A percentile compares a stretch with the other conserved stretches of the same genome.
phyloP scores from a whole-genome alignment of 768 basidiomycete species.

The Pleurotus djamor region DNA sequence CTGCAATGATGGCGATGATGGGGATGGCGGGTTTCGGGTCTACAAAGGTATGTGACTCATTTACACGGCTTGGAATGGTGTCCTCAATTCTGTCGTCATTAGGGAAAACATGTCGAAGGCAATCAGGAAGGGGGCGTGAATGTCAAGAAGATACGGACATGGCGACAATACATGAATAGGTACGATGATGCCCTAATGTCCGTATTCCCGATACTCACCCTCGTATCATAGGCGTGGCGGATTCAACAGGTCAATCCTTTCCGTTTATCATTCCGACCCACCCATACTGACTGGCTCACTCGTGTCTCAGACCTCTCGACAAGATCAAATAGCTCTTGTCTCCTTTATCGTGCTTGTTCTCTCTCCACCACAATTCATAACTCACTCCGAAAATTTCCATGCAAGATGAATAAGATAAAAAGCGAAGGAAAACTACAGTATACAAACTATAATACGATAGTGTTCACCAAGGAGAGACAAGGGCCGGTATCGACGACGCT shows the following conservation, averaged over 20 bases:
- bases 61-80: neutral
- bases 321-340: constrained; percentile 74
- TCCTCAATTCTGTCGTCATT: constrained; percentile 2
- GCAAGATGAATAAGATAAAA: constrained; percentile 11
- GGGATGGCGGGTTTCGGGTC: constrained; percentile 85
- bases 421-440: constrained; percentile 8
- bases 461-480: constrained; percentile 9
- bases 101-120: constrained; percentile 81
- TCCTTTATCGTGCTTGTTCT: neutral
- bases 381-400: neutral
- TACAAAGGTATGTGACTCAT: constrained; percentile 65
- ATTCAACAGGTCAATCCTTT: constrained; percentile 64
- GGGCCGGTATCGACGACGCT: neutral
- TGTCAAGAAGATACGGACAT: constrained; percentile 83
- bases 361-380: neutral
- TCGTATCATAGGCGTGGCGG: constrained; percentile 63
- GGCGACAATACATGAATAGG: constrained; percentile 99
- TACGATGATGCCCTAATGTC: constrained; percentile 23
- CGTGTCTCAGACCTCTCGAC: constrained; percentile 72
- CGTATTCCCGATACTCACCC: constrained; percentile 9
- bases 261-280: neutral
- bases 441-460: constrained; percentile 6
- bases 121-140: constrained; percentile 73
- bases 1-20: constrained; percentile 88
- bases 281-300: neutral